phyloP scores from a whole-genome alignment of 2,329 filamentous ascomycete genomes.

The Pseudocercospora fuligena region DNA sequence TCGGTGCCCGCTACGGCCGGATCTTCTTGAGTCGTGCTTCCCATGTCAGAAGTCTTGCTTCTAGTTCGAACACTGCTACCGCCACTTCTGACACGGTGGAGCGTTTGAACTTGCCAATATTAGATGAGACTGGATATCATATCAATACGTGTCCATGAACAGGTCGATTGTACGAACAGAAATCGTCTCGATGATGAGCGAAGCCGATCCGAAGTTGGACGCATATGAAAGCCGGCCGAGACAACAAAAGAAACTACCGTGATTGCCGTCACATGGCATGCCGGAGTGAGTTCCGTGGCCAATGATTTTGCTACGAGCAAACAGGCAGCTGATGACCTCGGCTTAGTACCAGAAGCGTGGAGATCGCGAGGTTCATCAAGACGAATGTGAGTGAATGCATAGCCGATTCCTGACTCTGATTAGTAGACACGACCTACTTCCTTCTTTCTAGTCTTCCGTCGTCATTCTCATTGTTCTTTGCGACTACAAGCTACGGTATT shows the following conservation, averaged over 20 bases:
- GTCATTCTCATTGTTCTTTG: constrained; percentile 3
- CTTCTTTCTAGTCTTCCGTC: not conserved
- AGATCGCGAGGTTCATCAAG: not conserved
- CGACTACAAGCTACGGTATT: not conserved
- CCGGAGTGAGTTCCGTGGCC: constrained; percentile 4
- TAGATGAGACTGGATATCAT: not conserved
- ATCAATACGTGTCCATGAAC: not conserved
- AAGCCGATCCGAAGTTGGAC: not conserved
- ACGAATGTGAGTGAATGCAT: constrained; percentile 7
- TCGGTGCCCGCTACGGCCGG: not conserved
- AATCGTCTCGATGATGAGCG: not conserved
- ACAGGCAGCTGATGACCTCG: constrained; percentile 18
- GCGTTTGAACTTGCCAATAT: not conserved
- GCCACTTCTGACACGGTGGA: not conserved
- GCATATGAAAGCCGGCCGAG: constrained; percentile 1
- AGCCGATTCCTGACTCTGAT: constrained; percentile 12
- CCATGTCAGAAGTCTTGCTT: not conserved
- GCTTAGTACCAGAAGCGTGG: constrained; percentile 9
- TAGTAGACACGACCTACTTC: constrained; percentile 9
- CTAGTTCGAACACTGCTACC: not conserved
- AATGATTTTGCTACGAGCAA: not conserved
- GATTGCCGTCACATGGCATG: constrained; percentile 20
- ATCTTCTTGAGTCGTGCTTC: not conserved
- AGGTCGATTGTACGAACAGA: not conserved
- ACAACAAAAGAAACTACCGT: constrained; percentile 4